Evolutionary conservation across 2,329 filamentous ascomycete species (phyloP).

Genomic region (Aspergillus ochraceus): DNA sequence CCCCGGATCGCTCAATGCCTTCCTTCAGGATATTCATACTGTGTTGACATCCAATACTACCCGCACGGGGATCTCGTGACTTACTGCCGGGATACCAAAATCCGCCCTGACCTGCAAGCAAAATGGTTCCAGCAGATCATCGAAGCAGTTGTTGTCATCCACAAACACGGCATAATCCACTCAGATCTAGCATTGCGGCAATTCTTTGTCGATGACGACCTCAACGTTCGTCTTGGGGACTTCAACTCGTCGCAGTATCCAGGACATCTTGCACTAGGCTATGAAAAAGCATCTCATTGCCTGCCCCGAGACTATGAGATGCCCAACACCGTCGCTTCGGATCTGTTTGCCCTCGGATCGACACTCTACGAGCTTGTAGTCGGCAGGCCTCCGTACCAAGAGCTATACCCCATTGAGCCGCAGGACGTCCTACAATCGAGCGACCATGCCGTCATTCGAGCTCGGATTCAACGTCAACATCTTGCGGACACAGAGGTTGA

Average conservation of each 20-base stretch:
- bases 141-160: conserved; percentile 18
- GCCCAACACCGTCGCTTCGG: not conserved
- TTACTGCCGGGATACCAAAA: not conserved
- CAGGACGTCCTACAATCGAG: not conserved
- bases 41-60: not conserved
- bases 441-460: not conserved
- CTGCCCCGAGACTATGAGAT: not conserved
- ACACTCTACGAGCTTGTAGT: not conserved
- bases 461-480: not conserved
- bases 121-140: conserved; percentile 22
- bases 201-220: conserved; percentile 19
- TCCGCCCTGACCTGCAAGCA: conserved; percentile 5
- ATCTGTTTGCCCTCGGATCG: not conserved
- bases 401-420: not conserved
- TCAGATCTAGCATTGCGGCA: conserved; percentile 24
- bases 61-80: not conserved
- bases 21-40: no score
- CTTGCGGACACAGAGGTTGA: not conserved
- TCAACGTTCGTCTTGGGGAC: conserved; percentile 22
- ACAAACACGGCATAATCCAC: conserved; percentile 19
- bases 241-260: conserved; percentile 5
- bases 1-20: not conserved
- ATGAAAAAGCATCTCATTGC: not conserved
- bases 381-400: not conserved
- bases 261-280: not conserved